Percentiles rank a stretch among this genome's conserved stretches.
phyloP scores from a whole-genome alignment of 1,139 yeast species.

The Candida gigantensis region DNA sequence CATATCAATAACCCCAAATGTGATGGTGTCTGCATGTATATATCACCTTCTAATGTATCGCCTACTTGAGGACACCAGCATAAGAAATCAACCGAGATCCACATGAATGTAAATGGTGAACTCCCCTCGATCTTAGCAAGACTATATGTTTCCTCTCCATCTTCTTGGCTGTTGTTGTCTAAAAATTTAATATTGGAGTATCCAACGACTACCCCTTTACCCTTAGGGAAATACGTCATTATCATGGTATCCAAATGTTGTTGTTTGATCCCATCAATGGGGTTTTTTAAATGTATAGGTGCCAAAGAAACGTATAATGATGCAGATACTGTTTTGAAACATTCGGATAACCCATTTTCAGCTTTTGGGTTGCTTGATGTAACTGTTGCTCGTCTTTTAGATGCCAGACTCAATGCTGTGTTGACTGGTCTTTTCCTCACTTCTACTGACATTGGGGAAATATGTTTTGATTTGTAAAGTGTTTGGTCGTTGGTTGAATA shows the following conservation, averaged over 20 bases:
- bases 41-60: slow-evolving; percentile 80
- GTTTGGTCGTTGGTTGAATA: neutral
- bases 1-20: slow-evolving; percentile 89
- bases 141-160: slow-evolving; percentile 22
- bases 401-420: slow-evolving; percentile 4
- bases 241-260: slow-evolving; percentile 90
- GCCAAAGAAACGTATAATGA: slow-evolving; percentile 82
- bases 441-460: slow-evolving; percentile 19
- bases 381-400: slow-evolving; percentile 21
- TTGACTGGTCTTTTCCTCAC: slow-evolving; percentile 15
- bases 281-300: slow-evolving; percentile 68
- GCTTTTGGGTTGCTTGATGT: slow-evolving; percentile 36
- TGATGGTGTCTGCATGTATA: slow-evolving; percentile 91
- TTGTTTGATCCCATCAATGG: slow-evolving; percentile 73
- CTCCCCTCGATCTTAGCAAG: slow-evolving; percentile 73
- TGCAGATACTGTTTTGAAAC: slow-evolving; percentile 67
- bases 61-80: slow-evolving; percentile 90
- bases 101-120: slow-evolving; percentile 84
- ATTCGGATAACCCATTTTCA: slow-evolving; percentile 51
- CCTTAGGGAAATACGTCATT: slow-evolving; percentile 75
- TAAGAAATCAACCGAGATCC: slow-evolving; percentile 83
- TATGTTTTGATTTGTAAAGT: slow-evolving; percentile 1
- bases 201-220: slow-evolving; percentile 81
- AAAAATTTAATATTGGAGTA: slow-evolving; percentile 60
- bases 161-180: slow-evolving; percentile 30